Percentiles rank a stretch among this genome's conserved stretches.
These are phyloP conservation scores for Hibiscus mutabilis DNA, from an alignment of 345 rosid genomes.

Conservation along the genomic window DNA sequence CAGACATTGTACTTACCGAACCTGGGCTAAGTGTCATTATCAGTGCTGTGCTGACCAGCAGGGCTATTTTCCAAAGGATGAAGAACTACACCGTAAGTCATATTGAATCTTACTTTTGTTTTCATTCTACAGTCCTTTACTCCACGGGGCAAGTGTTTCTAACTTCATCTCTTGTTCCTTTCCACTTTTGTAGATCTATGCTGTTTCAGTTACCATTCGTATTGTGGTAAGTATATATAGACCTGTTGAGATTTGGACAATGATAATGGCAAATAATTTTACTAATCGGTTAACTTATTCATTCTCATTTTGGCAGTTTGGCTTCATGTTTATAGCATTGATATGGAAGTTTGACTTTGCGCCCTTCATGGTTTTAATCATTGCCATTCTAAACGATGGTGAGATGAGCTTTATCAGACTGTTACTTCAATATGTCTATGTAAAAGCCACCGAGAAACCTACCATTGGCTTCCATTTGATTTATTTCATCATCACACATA, in stretches of 20 bases:
- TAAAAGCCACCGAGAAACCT: background rate
- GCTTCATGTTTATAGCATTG: conserved; percentile 81
- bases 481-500: background rate
- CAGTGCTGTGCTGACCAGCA: conserved; percentile 84
- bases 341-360: conserved; percentile 86
- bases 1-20: conserved; percentile 94
- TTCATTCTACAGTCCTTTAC: background rate
- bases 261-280: background rate
- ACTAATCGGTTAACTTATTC: background rate
- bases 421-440: background rate
- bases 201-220: conserved; percentile 91
- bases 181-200: conserved; percentile 59
- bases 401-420: conserved; percentile 18
- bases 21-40: conserved; percentile 92
- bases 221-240: conserved; percentile 57
- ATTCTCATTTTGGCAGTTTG: conserved; percentile 46
- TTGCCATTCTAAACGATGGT: conserved; percentile 90
- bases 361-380: conserved; percentile 88
- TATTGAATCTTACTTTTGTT: background rate
- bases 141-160: background rate
- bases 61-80: conserved; percentile 96
- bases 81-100: conserved; percentile 82
- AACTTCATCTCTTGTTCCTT: background rate
- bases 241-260: background rate
- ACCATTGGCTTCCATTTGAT: conserved; percentile 8